phyloP scores from a whole-genome alignment of 768 basidiomycete genomes.

The Tulasnella sp. region DNA sequence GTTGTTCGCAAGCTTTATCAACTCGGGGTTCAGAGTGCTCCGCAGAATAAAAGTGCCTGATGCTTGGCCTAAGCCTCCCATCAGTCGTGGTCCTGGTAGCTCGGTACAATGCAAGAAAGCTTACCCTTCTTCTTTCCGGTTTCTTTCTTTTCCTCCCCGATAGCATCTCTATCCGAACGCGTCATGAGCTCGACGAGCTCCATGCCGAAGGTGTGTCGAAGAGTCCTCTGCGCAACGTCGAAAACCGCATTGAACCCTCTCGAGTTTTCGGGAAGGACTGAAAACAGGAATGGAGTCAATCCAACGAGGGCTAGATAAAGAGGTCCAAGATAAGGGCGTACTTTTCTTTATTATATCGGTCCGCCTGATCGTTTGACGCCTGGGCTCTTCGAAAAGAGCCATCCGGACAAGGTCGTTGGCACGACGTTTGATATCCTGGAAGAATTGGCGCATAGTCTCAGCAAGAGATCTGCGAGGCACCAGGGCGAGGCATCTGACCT shows the following conservation, averaged over 20 bases:
- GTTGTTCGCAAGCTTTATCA: conserved; percentile 60
- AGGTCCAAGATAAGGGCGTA: conserved; percentile 33
- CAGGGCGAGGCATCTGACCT: not conserved
- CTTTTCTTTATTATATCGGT: conserved; percentile 90
- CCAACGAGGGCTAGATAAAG: not conserved
- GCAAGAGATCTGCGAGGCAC: not conserved
- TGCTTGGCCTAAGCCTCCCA: conserved; percentile 51
- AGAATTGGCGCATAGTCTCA: not conserved
- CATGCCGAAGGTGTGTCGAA: conserved; percentile 71
- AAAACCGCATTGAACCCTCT: conserved; percentile 67
- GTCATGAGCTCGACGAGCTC: conserved; percentile 76
- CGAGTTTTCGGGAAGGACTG: conserved; percentile 50
- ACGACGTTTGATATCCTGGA: conserved; percentile 60
- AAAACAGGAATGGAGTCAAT: not conserved
- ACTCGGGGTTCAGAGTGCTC: conserved; percentile 57
- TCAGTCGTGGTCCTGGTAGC: not conserved
- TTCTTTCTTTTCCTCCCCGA: conserved; percentile 35
- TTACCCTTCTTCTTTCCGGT: conserved; percentile 42
- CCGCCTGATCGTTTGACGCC: conserved; percentile 59
- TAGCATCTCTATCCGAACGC: conserved; percentile 54
- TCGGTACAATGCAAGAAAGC: conserved; percentile 37
- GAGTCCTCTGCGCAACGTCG: conserved; percentile 56
- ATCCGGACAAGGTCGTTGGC: conserved; percentile 72
- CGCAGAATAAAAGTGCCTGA: conserved; percentile 83
- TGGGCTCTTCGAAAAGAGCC: conserved; percentile 77